Base-by-base conservation (phyloP, 169 alveolate genomes). In the Plasmodium blacklocki region DNA sequence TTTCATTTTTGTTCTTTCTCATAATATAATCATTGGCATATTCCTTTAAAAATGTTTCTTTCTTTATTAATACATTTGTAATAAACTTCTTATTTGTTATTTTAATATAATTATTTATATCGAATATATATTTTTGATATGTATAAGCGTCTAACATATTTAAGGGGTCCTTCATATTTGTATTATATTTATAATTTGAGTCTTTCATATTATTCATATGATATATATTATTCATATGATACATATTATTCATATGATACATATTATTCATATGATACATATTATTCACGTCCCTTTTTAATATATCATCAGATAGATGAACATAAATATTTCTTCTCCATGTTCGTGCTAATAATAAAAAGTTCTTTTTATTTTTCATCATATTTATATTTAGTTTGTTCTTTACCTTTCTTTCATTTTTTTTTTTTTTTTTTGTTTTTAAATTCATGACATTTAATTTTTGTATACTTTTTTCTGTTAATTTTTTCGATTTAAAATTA, bases 311-410 rank as follows among this genome's bases (percentile, higher is more conserved):
- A 2, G 83, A 15, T 1, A 80, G 18, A 2, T 80, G 73, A 3
- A 52, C 59, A 32, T 80, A 80, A 9, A 58, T 14, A 47, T 80
- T 43, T 67, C 83, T 66, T 49, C 90, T 23, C 90, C 90, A 80
- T 21, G 32, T 45, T 6, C 90, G 64, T 14, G 83, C 78, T 49
- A 80, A 60, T 18, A 23, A 52, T 19, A 80, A 64, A 67, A 80
- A 80, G 49, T 80, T 80, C 9, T 80, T 74, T 7, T 14, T 12
- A 45, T 32, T 32, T 5, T 32, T 32, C 45, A 32, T 32, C 45
- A 32, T 32, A 32, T 32, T 32, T 32, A 32, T 32, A 32, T 32
- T 32, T 32, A 32, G 2, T 2, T 43, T 32, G 4, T 58, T 58
- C 0, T 8, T 50, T 3, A 8, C 21, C 15, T 45, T 14, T 11